Conservation (phyloP, 1,284 basidiomycete species). For the Ustilago lituana region DNA sequence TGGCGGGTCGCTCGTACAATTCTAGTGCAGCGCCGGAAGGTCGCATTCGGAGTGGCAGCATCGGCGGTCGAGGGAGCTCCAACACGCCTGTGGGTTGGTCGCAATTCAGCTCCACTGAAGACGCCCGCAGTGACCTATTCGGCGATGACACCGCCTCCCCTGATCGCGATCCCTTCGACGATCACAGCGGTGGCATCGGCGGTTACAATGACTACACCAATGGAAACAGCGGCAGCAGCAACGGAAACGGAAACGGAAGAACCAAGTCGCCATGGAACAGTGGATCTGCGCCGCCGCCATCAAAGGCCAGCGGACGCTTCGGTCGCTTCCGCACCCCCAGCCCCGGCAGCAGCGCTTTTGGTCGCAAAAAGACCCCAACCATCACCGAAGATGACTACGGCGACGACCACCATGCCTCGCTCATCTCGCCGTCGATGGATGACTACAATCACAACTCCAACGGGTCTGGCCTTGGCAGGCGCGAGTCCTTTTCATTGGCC, state of each 20-base stretch:
- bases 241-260: slow-evolving; percentile 15
- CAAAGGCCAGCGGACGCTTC: slow-evolving; percentile 20
- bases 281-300: slow-evolving; percentile 16
- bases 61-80: slow-evolving; percentile 16
- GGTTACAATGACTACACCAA: background rate
- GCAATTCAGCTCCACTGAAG: slow-evolving; percentile 25
- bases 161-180: slow-evolving; percentile 29
- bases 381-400: slow-evolving; percentile 27
- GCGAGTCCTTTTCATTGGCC: slow-evolving; percentile 22
- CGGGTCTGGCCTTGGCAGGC: background rate
- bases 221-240: slow-evolving; percentile 1
- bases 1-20: slow-evolving; percentile 2
- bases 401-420: slow-evolving; percentile 10
- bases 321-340: slow-evolving; percentile 38
- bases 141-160: background rate
- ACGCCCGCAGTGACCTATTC: slow-evolving; percentile 30
- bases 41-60: slow-evolving; percentile 18
- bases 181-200: slow-evolving; percentile 5
- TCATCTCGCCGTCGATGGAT: slow-evolving; percentile 12
- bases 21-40: slow-evolving; percentile 2
- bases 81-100: slow-evolving; percentile 41
- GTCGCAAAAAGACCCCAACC: slow-evolving; percentile 34
- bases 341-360: slow-evolving; percentile 32
- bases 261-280: slow-evolving; percentile 20
- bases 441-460: slow-evolving; percentile 4